Base-by-base conservation (phyloP, 768 basidiomycete species). In the Tremella mesenterica region DNA sequence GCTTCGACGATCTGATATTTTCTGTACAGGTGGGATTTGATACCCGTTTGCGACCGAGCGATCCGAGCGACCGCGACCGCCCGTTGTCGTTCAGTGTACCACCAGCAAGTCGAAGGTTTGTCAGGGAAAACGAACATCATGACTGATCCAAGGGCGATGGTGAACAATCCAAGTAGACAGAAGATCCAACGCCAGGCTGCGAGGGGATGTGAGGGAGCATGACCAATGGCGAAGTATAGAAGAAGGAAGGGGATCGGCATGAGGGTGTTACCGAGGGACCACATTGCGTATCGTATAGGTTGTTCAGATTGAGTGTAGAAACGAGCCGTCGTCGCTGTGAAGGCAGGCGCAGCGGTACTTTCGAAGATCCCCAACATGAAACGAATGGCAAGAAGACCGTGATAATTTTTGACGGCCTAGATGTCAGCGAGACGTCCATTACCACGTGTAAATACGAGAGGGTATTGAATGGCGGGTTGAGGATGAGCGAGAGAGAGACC, bases 231-330 rank as follows among this genome's bases (percentile, higher is more conserved):
- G 38, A 18, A 41, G 38, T 41, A 41, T 8, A 41, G n/a, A 23
- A 41, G 38, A 4, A 41, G 38, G 38, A 41, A 41, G 38, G 38
- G 38, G 38, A 41, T 41, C n/a, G 38, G 38, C n/a, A 41, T n/a
- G 38, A 41, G n/a, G 38, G 38, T 41, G 38, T 41, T 41, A 16
- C 38, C 38, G 38, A 41, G 38, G 5, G 38, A n/a, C 38, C 38
- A 41, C 4, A 41, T 5, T 4, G 38, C 38, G 23, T 41, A 41
- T n/a, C 38, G 38, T n/a, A 41, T 23, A 41, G 38, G 38, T 41
- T 41, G 38, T 23, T 41, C 38, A n/a, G n/a, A 23, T 23, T 41
- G 38, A n/a, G 38, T n/a, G n/a, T 23, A 41, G 38, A 41, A 41
- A 4, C 38, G 38, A 4, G 38, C 38, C n/a, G 38, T 41, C 5